Evolutionary conservation across 352 stramenopile genomes (phyloP), one percentile per base, ranked within the genome.

Genomic region (Globisporangium sylvaticum): DNA sequence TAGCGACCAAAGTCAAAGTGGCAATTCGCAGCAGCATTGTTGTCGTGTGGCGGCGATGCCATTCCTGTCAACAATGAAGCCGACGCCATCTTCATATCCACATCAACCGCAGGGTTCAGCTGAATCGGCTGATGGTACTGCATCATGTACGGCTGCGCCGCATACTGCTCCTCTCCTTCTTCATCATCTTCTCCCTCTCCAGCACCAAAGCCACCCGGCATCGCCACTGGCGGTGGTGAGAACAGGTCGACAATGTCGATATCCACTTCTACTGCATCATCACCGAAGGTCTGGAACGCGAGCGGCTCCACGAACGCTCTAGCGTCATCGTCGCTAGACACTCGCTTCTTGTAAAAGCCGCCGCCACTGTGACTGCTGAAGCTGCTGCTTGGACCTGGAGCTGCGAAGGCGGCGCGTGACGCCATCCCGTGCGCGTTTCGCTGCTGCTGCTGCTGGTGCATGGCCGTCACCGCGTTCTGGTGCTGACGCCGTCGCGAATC

Each of bases 211-310:
- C 4, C 24, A 6, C 22, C 2, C 15, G 32, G 27, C 18, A 6
- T n/a, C 14, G 22, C 2, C 25, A 37, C 25, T 24, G 25, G 25
- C 25, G 37, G 58, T 15, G 39, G 37, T 25, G 58, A 7, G 25
- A 63, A 63, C 22, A 63, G 58, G 58, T 55, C 58, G 37, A 39
- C 58, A 20, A 54, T 50, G 39, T 63, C 58, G 15, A 63, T 63
- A 6, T 20, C 34, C 24, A 63, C 7, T 25, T 22, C 37, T 8
- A 25, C 58, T 3, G 53, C 53, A 5, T 14, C 27, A 9, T 25
- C 6, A 25, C 25, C 32, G 12, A 62, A 31, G 32, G 5, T n/a
- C 32, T 44, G 37, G 31, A 44, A 54, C 24, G 42, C 42, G 10
- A 65, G 44, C 46, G 60, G 29, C 46, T 57, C 27, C 44, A 10